phyloP scores from a whole-genome alignment of 2,329 filamentous ascomycete species.

The Sordariomycetes sp. region DNA sequence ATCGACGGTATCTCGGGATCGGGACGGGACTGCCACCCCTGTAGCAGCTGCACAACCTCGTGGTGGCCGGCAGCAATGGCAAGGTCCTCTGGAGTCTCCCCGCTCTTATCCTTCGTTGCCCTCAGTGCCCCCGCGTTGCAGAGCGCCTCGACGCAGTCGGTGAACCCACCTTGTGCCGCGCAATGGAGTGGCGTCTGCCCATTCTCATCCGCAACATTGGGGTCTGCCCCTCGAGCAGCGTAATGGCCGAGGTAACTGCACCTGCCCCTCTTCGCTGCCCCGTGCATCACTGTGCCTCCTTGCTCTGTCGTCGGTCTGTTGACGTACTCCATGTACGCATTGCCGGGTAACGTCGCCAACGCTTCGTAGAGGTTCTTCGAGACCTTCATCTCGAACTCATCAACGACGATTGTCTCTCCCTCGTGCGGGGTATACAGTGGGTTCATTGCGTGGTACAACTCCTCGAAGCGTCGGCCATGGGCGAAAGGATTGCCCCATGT shows the following conservation, averaged over 20 bases:
- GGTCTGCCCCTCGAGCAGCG: background rate
- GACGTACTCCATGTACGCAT: conserved; percentile 6
- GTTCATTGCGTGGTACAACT: background rate
- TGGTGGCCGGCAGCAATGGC: conserved; percentile 6
- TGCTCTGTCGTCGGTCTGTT: conserved; percentile 2
- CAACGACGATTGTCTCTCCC: conserved; percentile 9
- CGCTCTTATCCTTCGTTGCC: conserved; percentile 5
- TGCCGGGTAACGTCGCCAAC: conserved; percentile 8
- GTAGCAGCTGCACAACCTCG: conserved; percentile 7
- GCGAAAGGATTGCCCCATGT: conserved; percentile 12
- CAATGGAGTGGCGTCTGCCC: conserved; percentile 9
- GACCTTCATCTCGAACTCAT: conserved; percentile 9
- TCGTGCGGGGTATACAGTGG: background rate
- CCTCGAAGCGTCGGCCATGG: background rate
- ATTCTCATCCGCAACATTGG: conserved; percentile 2
- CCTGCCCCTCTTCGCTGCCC: background rate
- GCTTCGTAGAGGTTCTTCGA: conserved; percentile 15
- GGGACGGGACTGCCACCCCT: conserved; percentile 1
- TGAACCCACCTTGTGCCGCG: conserved; percentile 8
- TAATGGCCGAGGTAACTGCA: background rate
- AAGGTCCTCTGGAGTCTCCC: conserved; percentile 1
- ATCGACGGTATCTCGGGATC: conserved; percentile 4
- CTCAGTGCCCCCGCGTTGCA: conserved; percentile 5
- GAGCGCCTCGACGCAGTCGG: conserved; percentile 7
- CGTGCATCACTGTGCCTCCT: background rate